Base-by-base conservation (phyloP, 371 early-diverging fungal species). In the Lichtheimia corymbifera region DNA sequence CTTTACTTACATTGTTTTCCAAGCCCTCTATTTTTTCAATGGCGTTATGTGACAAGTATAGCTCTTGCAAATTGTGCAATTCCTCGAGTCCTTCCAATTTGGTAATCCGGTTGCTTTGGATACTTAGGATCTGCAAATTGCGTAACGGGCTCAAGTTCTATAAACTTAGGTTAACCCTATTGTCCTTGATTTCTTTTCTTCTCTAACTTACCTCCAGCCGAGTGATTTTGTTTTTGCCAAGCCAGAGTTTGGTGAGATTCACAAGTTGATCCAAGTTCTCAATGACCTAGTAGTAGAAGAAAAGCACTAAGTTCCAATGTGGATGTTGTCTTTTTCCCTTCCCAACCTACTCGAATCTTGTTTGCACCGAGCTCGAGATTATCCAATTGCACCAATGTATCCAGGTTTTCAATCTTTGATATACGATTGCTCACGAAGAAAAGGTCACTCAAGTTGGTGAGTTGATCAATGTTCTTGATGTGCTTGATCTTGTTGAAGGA, bases 191-290 rank as follows among this genome's bases (percentile, higher is more conserved):
- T 18, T 27, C 18, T n/a, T 57, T 9, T 61, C 15, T 41, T 42
- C 59, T 43, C 22, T 20, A 27, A 30, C 28, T 53, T 81, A 87
- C 92, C 83, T 93, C 76, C 9, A 97, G 76, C 63, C 84, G 81
- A 2, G 85, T 77, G 28, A 98, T 95, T 76, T 97, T 98, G 83
- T 98, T 98, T 71, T 98, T 98, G 28, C 99, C 97, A 42, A 98
- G 77, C 91, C 95, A 97, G 15, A 98, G 84, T 72, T 97, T 85
- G 55, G 88, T 84, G 67, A 98, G 75, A 49, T 87, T 84, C 22
- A 83, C 86, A 49, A 97, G 72, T n/a, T 63, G 35, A 53, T 92
- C 93, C 28, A 97, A 74, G 47, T 92, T 91, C 61, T 93, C 93
- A 61, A 97, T 94, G 6, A 63, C 75, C 88, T 92, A 62, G 28